phyloP scores from a whole-genome alignment of 2,329 filamentous ascomycete species.

The Coniochaeta prunicola region DNA sequence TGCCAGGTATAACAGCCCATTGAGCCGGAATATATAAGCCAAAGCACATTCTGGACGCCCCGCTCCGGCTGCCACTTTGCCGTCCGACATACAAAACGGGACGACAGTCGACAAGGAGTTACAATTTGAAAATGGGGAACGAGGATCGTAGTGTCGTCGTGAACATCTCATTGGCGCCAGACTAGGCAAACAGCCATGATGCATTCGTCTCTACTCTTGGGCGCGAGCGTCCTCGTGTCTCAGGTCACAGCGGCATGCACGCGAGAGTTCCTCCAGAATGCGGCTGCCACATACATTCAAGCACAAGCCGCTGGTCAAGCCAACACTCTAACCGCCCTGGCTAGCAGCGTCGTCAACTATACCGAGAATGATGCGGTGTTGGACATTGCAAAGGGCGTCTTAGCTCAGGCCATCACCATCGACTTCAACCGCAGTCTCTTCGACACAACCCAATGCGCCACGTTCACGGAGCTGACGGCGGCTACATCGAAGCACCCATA shows the following conservation, averaged over 20 bases:
- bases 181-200: background rate
- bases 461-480: slow-evolving; percentile 11
- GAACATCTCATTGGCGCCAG: background rate
- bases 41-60: background rate
- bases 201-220: background rate
- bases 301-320: slow-evolving; percentile 10
- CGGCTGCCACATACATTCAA: slow-evolving; percentile 13
- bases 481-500: slow-evolving; percentile 11
- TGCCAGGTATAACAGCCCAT: background rate
- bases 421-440: slow-evolving; percentile 15
- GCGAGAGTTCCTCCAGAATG: slow-evolving; percentile 11
- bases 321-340: slow-evolving; percentile 6
- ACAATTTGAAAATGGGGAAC: background rate
- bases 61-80: background rate
- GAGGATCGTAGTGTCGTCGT: too few species aligned
- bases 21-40: background rate
- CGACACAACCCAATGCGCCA: slow-evolving; percentile 15
- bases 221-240: slow-evolving; percentile 3
- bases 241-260: slow-evolving; percentile 13
- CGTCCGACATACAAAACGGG: background rate
- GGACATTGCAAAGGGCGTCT: slow-evolving; percentile 13
- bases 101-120: background rate
- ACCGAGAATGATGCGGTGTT: slow-evolving; percentile 14
- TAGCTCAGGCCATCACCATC: slow-evolving; percentile 11
- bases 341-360: slow-evolving; percentile 10